phyloP scores from a whole-genome alignment of 495 filamentous ascomycete genomes.

The Penicillium coffeae region DNA sequence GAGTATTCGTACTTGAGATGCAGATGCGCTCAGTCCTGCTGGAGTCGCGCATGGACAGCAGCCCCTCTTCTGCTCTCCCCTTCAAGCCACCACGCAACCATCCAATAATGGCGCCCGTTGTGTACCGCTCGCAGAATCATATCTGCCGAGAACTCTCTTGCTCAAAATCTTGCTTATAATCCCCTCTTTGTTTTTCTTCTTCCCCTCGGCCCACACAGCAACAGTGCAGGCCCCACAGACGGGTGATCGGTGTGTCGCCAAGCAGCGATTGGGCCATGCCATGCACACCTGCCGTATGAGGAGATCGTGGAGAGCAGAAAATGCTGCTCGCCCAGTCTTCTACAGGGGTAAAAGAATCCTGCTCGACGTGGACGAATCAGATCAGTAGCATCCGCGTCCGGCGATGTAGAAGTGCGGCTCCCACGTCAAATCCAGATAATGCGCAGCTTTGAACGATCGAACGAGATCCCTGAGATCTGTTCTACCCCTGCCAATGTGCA shows the following conservation, averaged over 20 bases:
- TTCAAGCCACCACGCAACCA: too few relatives aligned
- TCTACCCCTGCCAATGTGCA: neutral
- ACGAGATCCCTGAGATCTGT: neutral
- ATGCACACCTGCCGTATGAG: neutral
- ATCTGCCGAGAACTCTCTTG: too few relatives aligned
- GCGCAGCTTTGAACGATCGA: neutral
- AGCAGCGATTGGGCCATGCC: neutral
- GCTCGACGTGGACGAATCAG: neutral
- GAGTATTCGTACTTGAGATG: too few relatives aligned
- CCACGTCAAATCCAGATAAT: neutral
- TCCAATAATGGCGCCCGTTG: neutral
- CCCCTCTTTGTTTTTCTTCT: too few relatives aligned
- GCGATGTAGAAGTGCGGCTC: neutral
- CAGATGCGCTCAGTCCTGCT: too few relatives aligned
- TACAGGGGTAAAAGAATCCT: neutral
- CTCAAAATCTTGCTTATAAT: too few relatives aligned
- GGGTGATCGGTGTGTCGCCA: neutral
- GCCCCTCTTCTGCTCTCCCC: too few relatives aligned
- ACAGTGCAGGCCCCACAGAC: neutral
- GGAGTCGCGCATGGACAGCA: too few relatives aligned
- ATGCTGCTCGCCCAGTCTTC: neutral
- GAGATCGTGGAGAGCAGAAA: neutral
- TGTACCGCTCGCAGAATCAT: too few relatives aligned
- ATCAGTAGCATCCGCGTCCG: neutral
- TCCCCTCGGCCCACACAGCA: neutral